Evolutionary conservation across 768 basidiomycete genomes (phyloP), one percentile per base, ranked within the genome.

Genomic region (Mrakia blollopis): DNA sequence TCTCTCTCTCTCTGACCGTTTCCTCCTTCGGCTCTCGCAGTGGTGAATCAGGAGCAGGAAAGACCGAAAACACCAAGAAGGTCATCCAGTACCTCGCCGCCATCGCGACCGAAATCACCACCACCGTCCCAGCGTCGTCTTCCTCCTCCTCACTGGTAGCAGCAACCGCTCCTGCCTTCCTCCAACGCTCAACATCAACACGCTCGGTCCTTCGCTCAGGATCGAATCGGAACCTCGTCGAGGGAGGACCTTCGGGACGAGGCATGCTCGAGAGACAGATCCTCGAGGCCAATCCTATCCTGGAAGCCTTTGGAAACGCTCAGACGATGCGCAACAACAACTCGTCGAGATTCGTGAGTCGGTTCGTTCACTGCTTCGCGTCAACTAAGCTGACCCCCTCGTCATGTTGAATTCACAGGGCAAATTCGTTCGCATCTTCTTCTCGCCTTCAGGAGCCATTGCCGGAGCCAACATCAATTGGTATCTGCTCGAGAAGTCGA

Each of bases 31-130:
- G 6, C 44, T 71, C 25, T 21, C 16, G 25, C 80, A 97, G 95
- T 13, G 97, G 97, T 61, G 97, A 99, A 86, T 98, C 97, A 11
- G 97, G 97, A 50, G 97, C 97, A 5, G 97, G 97, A 62, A 99
- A 98, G 87, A 99, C 97, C 2, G 97, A 98, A 83, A 98, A 96
- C 85, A 87, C 86, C 70, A 98, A 99, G 87, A 98, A 98, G 82
- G 96, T 98, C 81, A 99, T 99, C 74, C 97, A 98, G 83, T 99
- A 98, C 84, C 89, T 99, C 60, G 96, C 97, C 0, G 93, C 97
- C 10, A 98, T 98, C 80, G 97, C 97, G 2, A 89, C 92, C 16
- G 92, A 94, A 80, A 50, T 18, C 47, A 50, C 9, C 47, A 21
- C 44, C 44, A 47, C 14, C 80, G 85, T 86, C 25, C 73, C 80